Base-by-base conservation (phyloP, 768 basidiomycete genomes). In the Tricholoma terreum region DNA sequence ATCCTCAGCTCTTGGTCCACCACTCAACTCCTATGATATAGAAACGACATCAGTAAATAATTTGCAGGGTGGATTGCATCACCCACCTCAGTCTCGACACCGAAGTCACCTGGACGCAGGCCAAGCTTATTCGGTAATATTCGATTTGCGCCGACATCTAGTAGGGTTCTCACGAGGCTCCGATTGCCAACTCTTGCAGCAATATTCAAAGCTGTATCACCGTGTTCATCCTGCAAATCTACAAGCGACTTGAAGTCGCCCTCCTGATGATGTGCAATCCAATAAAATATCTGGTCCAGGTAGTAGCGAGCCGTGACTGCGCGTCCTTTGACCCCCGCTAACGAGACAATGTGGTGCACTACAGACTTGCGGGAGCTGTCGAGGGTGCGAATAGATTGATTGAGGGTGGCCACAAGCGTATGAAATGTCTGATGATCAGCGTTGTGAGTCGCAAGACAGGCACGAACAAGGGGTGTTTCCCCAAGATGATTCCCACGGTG, bases 131-230 rank as follows among this genome's bases (percentile, higher is more conserved):
- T 99, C 17, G 89, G 83, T 58, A 92, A 77, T 64, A 84, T 81
- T 62, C 89, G 84, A 71, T 98, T 96, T 5, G 96, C 97, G 11
- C 94, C 94, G 7, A 94, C 91, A 65, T 97, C 95, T 58, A 99
- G 65, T 63, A 98, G 71, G 3, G 92, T 87, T 64, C 89, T 79
- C 12, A 98, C 94, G 58, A 98, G 70, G 59, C 88, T 87, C 59
- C 89, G 79, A 69, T 94, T 97, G 1, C 97, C 97, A 1, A 98
- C 89, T 55, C 96, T 75, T 0, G 96, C 95, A 12, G 96, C 93
- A 64, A 98, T 91, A 73, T 97, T 97, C 65, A 99, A 71, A 6
- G 93, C 93, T 0, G 96, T 98, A 68, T 99, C 97, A 0, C 96
- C 97, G 69, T 98, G 89, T 62, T 91, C 86, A 67, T 99, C 97